Conservation (phyloP, 148 eudicot species). For the Polygonum aviculare region DNA sequence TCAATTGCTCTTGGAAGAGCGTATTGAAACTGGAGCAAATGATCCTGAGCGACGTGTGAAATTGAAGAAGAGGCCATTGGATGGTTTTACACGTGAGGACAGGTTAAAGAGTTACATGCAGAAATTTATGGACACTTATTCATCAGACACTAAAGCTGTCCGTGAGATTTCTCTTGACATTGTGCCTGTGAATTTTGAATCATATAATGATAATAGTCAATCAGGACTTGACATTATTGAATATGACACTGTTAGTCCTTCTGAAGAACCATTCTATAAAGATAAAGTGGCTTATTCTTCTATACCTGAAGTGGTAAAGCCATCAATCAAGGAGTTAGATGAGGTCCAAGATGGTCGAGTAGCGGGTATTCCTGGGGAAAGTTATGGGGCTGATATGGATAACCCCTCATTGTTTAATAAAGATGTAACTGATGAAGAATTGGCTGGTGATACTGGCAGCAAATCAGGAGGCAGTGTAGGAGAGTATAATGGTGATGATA, state of each 20-base stretch:
- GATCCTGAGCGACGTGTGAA: conserved; percentile 74
- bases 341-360: conserved; percentile 19
- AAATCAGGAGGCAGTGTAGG: conserved; percentile 29
- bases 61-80: conserved; percentile 67
- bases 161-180: conserved; percentile 35
- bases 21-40: conserved; percentile 55
- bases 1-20: conserved; percentile 87
- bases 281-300: conserved; percentile 34
- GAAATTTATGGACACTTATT: conserved; percentile 44
- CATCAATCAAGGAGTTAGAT: conserved; percentile 22
- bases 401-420: conserved; percentile 17
- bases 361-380: conserved; percentile 13
- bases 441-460: conserved; percentile 30
- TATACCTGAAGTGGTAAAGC: conserved; percentile 24
- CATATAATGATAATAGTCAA: conserved; percentile 22
- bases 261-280: conserved; percentile 26
- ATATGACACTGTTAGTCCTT: conserved; percentile 38
- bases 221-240: conserved; percentile 46
- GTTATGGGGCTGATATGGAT: conserved; percentile 17
- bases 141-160: conserved; percentile 50
- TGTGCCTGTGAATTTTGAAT: conserved; percentile 26
- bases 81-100: conserved; percentile 55
- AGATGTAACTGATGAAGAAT: conserved; percentile 31
- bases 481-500: conserved; percentile 48
- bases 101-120: conserved; percentile 80